Evolutionary conservation across 1,139 yeast genomes (phyloP), one percentile per base, ranked within the genome.

Genomic region (Nakaseomyces sp.): DNA sequence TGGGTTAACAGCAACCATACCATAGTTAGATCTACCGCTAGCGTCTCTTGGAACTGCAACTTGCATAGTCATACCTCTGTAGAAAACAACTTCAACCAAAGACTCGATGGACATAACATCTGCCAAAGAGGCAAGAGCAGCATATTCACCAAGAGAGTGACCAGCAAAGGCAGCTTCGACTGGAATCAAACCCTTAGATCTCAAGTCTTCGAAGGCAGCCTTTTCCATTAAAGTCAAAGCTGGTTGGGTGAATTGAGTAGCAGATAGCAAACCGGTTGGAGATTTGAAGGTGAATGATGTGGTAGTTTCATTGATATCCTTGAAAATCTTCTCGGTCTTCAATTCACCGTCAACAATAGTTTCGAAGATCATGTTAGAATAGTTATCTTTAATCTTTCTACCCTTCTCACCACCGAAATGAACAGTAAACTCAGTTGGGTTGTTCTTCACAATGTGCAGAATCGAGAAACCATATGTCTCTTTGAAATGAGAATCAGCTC

Each of bases 31-130:
- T 71, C 98, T 83, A 43, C 99, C 99, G 43, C 70, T 65, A 47
- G 81, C 77, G 69, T 91, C 99, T 71, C 99, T 81, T 63, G 97
- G 97, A 54, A 91, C 99, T 40, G 98, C 98, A 53, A 91, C 98
- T 75, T 91, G 98, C 98, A 91, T 91, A 41, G 99, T 91, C 98
- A 91, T 91, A 77, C 99, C 99, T 74, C 99, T 81, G 77, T 91
- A 93, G 77, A 91, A 91, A 40, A 91, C 98, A 66, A 91, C 96
- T 67, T 91, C 99, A 47, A 91, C 98, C 58, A 91, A 76, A 8
- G 95, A 84, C 71, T 93, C 98, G 60, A 93, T 89, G 45, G 98
- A 96, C 97, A 91, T 89, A 48, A 93, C 97, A 65, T 91, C 95
- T 47, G 96, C 98, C 63, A 91, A 76, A 19, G 98, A 89, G 26